phyloP scores from a whole-genome alignment of 331 rosid genomes.

The Prunus yedoensis region DNA sequence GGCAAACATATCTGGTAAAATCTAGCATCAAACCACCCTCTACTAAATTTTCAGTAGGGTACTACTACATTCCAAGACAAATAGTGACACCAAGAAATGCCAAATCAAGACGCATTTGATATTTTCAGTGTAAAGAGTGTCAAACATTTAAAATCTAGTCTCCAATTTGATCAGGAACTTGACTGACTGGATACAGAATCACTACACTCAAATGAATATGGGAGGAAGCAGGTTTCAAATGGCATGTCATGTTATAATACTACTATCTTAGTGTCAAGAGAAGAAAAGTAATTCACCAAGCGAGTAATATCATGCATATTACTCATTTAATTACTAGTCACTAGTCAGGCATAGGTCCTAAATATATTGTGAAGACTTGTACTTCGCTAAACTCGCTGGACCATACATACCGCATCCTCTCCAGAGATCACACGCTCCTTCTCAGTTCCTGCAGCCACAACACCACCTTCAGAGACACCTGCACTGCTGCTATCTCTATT shows the following conservation, averaged over 20 bases:
- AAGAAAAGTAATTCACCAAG: background rate
- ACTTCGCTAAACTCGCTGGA: background rate
- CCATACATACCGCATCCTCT: slow-evolving; percentile 83
- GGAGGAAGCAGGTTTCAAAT: background rate
- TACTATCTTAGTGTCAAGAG: background rate
- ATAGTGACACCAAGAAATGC: background rate
- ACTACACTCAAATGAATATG: background rate
- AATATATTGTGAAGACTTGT: background rate
- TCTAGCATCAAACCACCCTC: background rate
- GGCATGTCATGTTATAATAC: background rate
- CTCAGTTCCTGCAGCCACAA: slow-evolving; percentile 92
- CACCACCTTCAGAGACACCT: slow-evolving; percentile 63
- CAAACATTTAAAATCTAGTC: background rate
- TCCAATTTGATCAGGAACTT: slow-evolving; percentile 11
- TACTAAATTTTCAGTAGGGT: background rate
- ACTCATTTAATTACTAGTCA: background rate
- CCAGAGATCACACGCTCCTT: slow-evolving; percentile 86
- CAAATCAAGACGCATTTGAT: background rate
- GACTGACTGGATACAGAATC: slow-evolving; percentile 6
- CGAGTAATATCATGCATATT: background rate
- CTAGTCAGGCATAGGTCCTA: background rate
- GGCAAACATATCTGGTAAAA: background rate
- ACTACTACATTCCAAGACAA: background rate
- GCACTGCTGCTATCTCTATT: slow-evolving; percentile 41
- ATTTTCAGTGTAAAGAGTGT: background rate